Evolutionary conservation across 345 rosid genomes (phyloP), one percentile per base, ranked within the genome.

Genomic region (Eucalyptus erythrocorys): DNA sequence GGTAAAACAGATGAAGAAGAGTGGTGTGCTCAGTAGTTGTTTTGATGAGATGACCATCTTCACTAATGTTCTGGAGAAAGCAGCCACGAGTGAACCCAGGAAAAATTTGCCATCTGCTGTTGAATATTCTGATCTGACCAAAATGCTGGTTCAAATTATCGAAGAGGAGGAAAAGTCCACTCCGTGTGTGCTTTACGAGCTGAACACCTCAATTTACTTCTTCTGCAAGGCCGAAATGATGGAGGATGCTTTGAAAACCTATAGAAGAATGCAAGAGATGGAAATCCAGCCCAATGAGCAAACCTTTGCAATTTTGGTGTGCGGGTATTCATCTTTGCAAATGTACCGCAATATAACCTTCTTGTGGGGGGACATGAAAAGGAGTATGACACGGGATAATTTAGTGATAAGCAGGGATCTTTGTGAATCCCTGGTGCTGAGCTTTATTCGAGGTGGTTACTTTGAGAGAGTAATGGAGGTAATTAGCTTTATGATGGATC

Each of bases 381-480:
- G 95, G 93, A 91, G 92, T 89, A 87, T 94, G 84, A 87, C 90
- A 32, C 89, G 48, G 91, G 88, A 86, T 64, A 89, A 85, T 87
- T 91, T 97, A 47, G 61, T 40, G 21, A 89, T 93, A 84, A 92
- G 93, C 87, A 90, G 93, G 92, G 99, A 97, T 93, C 87, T 96
- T 40, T 95, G 91, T 11, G 99, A 96, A 94, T 86, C 92, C 88
- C 90, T 97, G 89, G 91, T 96, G 13, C 87, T 96, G 90, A 94
- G 91, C 90, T 95, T 97, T 90, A 92, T 97, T 88, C 94, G 92
- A 90, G 99, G 97, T 85, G 99, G 99, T 88, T 96, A 95, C 93
- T 97, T 97, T 88, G 99, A 96, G 92, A 95, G 99, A 89, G 97
- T 95, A 87, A 93, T 95, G 94, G 98, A 96, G 92, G 92, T 96